Evolutionary conservation across 2,329 filamentous ascomycete genomes (phyloP).

Genomic region (Fusarium citri): DNA sequence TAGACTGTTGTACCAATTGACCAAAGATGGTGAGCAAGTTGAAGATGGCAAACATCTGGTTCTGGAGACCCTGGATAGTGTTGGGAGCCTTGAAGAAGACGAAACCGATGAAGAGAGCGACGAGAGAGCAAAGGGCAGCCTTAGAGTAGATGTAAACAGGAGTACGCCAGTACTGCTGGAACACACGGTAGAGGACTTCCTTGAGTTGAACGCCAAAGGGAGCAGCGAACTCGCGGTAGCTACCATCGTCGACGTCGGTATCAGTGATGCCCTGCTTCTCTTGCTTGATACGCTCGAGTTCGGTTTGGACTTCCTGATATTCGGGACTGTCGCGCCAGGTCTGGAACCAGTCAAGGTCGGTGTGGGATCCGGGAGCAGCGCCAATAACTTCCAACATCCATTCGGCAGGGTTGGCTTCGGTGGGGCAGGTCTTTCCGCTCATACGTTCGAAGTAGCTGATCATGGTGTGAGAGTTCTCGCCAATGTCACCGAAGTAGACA

Average conservation of each 20-base stretch:
- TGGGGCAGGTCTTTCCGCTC: conserved; percentile 72
- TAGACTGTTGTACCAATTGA: conserved; percentile 81
- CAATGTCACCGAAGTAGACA: conserved; percentile 85
- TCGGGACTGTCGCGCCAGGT: conserved; percentile 71
- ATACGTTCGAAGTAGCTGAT: conserved; percentile 82
- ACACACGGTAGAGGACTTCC: conserved; percentile 78
- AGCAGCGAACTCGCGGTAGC: conserved; percentile 83
- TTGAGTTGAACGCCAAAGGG: conserved; percentile 75
- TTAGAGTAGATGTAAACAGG: conserved; percentile 92
- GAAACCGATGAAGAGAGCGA: conserved; percentile 83
- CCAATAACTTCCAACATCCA: conserved; percentile 77
- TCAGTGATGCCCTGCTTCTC: conserved; percentile 54
- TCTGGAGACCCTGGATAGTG: conserved; percentile 82
- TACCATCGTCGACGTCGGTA: conserved; percentile 53
- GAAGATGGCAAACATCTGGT: conserved; percentile 89
- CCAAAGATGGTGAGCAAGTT: conserved; percentile 86
- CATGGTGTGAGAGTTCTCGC: conserved; percentile 74
- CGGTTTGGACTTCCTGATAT: conserved; percentile 64
- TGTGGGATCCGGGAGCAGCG: conserved; percentile 72
- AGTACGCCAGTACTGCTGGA: conserved; percentile 92
- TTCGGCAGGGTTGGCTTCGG: conserved; percentile 82
- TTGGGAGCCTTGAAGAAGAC: conserved; percentile 80
- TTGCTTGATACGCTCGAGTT: conserved; percentile 67
- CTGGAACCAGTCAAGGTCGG: conserved; percentile 73
- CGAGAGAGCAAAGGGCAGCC: conserved; percentile 71